Conservation (phyloP, 257 asterid species). For the Penstemon eatonii region DNA sequence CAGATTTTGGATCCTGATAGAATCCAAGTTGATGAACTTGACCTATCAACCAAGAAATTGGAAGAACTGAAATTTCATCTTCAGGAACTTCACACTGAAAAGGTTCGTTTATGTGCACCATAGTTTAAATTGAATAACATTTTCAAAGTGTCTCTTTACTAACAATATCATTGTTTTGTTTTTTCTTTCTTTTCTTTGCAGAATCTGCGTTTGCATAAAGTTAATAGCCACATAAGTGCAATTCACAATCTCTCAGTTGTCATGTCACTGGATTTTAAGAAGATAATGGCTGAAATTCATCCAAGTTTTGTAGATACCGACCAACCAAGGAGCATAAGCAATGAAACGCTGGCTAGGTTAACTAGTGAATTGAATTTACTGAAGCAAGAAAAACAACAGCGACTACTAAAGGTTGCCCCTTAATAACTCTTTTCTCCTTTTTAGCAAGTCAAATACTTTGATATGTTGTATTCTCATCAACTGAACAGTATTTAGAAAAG, state of each 20-base stretch:
- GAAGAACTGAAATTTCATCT: constrained; percentile 59
- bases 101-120: constrained; percentile 39
- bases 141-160: constrained; percentile 8
- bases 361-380: constrained; percentile 54
- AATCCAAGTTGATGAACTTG: constrained; percentile 56
- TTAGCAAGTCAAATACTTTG: constrained; percentile 4
- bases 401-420: constrained; percentile 48
- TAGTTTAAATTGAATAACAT: neutral
- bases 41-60: constrained; percentile 60
- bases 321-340: constrained; percentile 66
- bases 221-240: constrained; percentile 43
- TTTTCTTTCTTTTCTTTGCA: constrained; percentile 33
- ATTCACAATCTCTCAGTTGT: constrained; percentile 64
- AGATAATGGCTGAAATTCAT: constrained; percentile 63
- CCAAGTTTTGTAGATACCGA: constrained; percentile 52
- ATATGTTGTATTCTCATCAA: constrained; percentile 6
- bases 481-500: neutral
- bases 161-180: neutral
- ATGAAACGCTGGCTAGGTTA: constrained; percentile 67
- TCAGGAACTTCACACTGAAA: constrained; percentile 72
- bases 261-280: constrained; percentile 67
- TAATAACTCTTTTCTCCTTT: constrained; percentile 2
- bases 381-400: constrained; percentile 63
- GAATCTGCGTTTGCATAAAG: constrained; percentile 68
- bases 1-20: constrained; percentile 33